These are phyloP conservation scores for Candida ortonii DNA, from an alignment of 805 yeast genomes.

Conservation along the genomic window DNA sequence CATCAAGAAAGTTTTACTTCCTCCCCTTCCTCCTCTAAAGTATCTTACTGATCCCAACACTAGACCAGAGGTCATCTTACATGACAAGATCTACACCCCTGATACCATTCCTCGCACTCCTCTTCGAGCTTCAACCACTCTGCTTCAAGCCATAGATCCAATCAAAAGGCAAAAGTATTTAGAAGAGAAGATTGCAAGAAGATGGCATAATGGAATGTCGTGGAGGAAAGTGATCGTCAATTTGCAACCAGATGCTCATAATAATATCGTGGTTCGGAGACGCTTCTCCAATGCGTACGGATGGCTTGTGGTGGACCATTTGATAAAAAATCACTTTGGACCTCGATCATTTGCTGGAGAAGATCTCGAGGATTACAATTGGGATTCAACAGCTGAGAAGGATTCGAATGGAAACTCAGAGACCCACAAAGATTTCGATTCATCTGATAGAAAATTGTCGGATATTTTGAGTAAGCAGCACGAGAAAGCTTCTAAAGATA, in stretches of 20 bases:
- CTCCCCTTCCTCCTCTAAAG: slow-evolving; percentile 72
- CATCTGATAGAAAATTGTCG: slow-evolving; percentile 22
- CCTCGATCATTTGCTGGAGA: slow-evolving; percentile 21
- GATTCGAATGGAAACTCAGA: slow-evolving; percentile 12
- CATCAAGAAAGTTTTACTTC: slow-evolving; percentile 71
- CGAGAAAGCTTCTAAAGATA: slow-evolving; percentile 36
- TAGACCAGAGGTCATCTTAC: slow-evolving; percentile 65
- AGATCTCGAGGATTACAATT: slow-evolving; percentile 22
- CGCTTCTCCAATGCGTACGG: slow-evolving; percentile 92
- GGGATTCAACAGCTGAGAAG: slow-evolving; percentile 10
- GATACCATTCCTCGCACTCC: slow-evolving; percentile 34
- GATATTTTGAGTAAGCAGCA: slow-evolving; percentile 32
- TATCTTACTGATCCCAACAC: slow-evolving; percentile 66
- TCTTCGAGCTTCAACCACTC: slow-evolving; percentile 27
- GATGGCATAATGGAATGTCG: slow-evolving; percentile 77
- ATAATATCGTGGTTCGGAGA: slow-evolving; percentile 85
- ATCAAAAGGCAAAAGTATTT: slow-evolving; percentile 40
- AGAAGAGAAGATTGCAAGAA: slow-evolving; percentile 82
- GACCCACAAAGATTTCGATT: slow-evolving; percentile 1
- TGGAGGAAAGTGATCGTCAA: slow-evolving; percentile 93
- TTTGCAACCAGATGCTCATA: slow-evolving; percentile 91
- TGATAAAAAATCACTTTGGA: slow-evolving; percentile 65
- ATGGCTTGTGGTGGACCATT: slow-evolving; percentile 86
- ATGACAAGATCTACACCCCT: slow-evolving; percentile 80
- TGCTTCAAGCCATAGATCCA: slow-evolving; percentile 31